A percentile compares a stretch with the other conserved stretches of the same genome.
These are phyloP conservation scores for Macroventuria anomochaeta DNA, from an alignment of 2,329 filamentous ascomycete species.

Conservation along the genomic window DNA sequence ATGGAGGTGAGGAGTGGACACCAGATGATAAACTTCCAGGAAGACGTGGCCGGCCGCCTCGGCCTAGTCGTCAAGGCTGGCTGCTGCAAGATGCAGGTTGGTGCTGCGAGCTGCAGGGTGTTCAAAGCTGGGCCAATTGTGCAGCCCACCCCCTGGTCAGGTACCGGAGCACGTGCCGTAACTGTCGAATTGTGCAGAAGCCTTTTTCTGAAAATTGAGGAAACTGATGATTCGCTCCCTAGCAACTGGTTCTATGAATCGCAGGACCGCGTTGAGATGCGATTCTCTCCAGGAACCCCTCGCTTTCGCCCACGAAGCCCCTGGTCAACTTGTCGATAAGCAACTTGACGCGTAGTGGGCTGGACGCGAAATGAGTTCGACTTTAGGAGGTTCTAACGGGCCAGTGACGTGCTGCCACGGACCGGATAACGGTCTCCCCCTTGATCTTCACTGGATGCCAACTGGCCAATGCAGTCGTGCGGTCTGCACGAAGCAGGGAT, in stretches of 20 bases:
- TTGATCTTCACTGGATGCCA: conserved; percentile 25
- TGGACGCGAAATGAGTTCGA: conserved; percentile 38
- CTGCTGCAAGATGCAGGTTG: conserved; percentile 44
- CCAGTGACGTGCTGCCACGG: conserved; percentile 44
- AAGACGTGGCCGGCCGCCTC: conserved; percentile 26
- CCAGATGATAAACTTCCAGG: conserved; percentile 37
- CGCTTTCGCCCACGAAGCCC: conserved; percentile 15
- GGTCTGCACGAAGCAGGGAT: conserved; percentile 28
- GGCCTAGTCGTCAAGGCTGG: conserved; percentile 24
- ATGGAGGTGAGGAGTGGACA: conserved; percentile 41
- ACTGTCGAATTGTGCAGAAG: conserved; percentile 21
- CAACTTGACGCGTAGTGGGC: conserved; percentile 36
- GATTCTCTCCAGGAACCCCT: conserved; percentile 36
- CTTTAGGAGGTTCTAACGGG: conserved; percentile 28
- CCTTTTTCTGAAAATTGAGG: conserved; percentile 18
- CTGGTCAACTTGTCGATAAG: conserved; percentile 36
- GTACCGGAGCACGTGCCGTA: conserved; percentile 35
- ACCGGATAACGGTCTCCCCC: conserved; percentile 23
- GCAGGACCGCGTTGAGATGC: conserved; percentile 21
- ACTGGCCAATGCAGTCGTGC: conserved; percentile 19
- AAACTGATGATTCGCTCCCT: conserved; percentile 20
- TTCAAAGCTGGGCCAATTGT: conserved; percentile 36
- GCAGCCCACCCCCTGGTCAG: conserved; percentile 25
- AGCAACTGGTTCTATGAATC: conserved; percentile 17
- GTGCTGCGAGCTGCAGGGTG: conserved; percentile 35